Conservation (phyloP, 768 basidiomycete genomes). For the Gyrodon lividus region DNA sequence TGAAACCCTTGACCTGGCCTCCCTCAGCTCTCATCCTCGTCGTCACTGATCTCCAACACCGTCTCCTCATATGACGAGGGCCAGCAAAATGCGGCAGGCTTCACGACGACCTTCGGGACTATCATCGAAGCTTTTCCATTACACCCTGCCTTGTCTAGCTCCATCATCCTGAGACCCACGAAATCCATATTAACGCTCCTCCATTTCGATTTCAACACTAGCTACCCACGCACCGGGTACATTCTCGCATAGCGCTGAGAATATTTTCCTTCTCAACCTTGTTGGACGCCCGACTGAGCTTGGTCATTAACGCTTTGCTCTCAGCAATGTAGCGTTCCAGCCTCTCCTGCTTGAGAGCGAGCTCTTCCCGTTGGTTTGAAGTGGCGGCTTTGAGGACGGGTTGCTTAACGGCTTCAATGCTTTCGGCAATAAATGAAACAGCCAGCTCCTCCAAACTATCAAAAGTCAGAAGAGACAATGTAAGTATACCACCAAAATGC, state of each 20-base stretch:
- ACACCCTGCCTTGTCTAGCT: background rate
- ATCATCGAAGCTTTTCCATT: background rate
- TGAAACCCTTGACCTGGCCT: background rate
- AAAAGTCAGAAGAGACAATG: background rate
- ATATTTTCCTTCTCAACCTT: slow-evolving; percentile 53
- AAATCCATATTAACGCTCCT: background rate
- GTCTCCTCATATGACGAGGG: slow-evolving; percentile 41
- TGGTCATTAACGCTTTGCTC: slow-evolving; percentile 50
- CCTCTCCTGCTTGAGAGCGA: slow-evolving; percentile 48
- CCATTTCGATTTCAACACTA: background rate
- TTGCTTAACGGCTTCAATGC: slow-evolving; percentile 46
- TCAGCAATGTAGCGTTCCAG: slow-evolving; percentile 53
- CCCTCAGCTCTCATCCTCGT: slow-evolving; percentile 38
- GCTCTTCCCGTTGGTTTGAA: slow-evolving; percentile 24
- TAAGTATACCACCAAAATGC: background rate
- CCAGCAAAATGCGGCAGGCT: slow-evolving; percentile 34
- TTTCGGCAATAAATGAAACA: slow-evolving; percentile 56
- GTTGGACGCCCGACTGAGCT: slow-evolving; percentile 42
- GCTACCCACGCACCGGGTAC: slow-evolving; percentile 49
- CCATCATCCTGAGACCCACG: slow-evolving; percentile 7
- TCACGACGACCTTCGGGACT: background rate
- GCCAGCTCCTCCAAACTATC: slow-evolving; percentile 50
- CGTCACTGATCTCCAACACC: slow-evolving; percentile 52
- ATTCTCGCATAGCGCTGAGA: slow-evolving; percentile 46
- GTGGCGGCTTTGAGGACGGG: slow-evolving; percentile 9